Evolutionary conservation across 257 asterid genomes (phyloP).

Genomic region (Primulina eburnea): DNA sequence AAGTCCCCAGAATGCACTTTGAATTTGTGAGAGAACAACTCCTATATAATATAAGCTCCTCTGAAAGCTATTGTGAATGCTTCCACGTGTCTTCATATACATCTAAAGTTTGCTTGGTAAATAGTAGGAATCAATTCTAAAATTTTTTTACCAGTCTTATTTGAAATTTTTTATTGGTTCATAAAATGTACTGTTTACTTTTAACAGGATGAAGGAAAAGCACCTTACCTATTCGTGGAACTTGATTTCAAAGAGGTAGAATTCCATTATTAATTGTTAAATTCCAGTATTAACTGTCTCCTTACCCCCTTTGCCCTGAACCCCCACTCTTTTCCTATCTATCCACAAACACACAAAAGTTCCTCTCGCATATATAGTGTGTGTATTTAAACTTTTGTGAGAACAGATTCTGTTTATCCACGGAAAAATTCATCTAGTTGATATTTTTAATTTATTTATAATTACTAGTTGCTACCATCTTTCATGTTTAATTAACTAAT

Average conservation of each 20-base stretch:
- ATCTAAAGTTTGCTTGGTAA: not conserved
- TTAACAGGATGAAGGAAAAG: conserved; percentile 92
- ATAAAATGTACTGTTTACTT: conserved; percentile 23
- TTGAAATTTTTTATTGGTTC: not conserved
- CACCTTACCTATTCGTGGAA: conserved; percentile 79
- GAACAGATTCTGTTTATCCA: not conserved
- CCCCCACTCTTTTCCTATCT: conserved; percentile 7
- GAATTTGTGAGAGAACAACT: not conserved
- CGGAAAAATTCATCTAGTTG: conserved; percentile 1
- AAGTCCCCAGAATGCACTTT: not conserved
- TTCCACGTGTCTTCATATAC: not conserved
- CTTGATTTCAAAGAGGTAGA: conserved; percentile 91
- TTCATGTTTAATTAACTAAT: too few relatives aligned
- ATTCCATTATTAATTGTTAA: not conserved
- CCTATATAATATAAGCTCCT: not conserved
- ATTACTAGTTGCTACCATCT: not conserved
- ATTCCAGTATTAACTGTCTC: not conserved
- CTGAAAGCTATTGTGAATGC: not conserved
- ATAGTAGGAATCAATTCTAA: not conserved
- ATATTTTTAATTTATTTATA: conserved; percentile 11
- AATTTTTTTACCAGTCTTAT: not conserved
- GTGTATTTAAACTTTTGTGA: not conserved
- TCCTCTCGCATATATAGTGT: not conserved
- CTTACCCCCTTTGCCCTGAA: not conserved
- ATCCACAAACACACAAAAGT: not conserved